Evolutionary conservation across 1,284 basidiomycete genomes (phyloP).

Genomic region (Trametes polyzona): DNA sequence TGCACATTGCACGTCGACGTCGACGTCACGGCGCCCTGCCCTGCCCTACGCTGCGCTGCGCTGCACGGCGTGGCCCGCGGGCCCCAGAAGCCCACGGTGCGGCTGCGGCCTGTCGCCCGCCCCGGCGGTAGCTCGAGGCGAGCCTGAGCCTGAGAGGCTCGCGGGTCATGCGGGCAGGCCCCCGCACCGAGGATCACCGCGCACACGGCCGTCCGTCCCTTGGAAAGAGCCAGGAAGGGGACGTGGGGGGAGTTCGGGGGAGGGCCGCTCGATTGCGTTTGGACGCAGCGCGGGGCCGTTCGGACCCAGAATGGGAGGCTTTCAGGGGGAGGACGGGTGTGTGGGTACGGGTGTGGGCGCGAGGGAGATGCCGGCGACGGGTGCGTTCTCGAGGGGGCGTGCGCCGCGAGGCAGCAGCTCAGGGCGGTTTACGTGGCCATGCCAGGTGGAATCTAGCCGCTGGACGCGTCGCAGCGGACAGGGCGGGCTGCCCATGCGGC

Average conservation of each 20-base stretch:
- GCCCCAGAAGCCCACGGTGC: not conserved
- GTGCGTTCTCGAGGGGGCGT: not conserved
- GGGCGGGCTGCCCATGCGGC: not conserved
- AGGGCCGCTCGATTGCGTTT: not conserved
- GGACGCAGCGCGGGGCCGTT: not conserved
- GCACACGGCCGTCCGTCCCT: not conserved
- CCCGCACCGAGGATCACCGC: slow-evolving; percentile 9
- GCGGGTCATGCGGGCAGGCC: not conserved
- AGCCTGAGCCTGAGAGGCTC: no score
- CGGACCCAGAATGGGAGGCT: no score
- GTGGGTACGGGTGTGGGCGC: not conserved
- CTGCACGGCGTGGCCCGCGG: no score
- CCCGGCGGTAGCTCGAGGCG: no score
- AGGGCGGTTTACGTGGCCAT: not conserved
- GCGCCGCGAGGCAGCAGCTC: not conserved
- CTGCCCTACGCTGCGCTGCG: no score
- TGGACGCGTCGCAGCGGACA: not conserved
- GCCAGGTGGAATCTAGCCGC: slow-evolving; percentile 7
- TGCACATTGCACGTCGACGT: no score
- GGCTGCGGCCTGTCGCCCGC: no score
- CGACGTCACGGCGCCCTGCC: not conserved
- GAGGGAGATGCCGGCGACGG: not conserved
- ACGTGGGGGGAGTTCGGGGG: no score
- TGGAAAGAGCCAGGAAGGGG: not conserved
- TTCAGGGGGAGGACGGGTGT: not conserved